Evolutionary conservation across 768 basidiomycete species (phyloP), one percentile per base, ranked within the genome.

Genomic region (Bullera alba): DNA sequence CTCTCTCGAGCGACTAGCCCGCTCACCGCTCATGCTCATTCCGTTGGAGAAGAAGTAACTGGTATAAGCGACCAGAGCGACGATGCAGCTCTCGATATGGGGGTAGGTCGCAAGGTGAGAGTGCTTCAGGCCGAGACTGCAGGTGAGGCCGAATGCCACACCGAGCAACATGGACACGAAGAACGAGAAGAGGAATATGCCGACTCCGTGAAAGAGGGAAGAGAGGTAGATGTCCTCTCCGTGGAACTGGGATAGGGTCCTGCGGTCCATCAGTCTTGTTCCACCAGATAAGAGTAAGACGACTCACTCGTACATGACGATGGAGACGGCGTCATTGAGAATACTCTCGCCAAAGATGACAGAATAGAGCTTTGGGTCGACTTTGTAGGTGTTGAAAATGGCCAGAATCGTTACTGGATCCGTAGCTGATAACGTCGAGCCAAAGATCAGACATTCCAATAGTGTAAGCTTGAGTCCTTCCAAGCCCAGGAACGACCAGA

Each of bases 31-130:
- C 87, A 95, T 90, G 38, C 83, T 82, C 32, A 92, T 73, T 4
- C 90, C 92, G 57, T 89, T 99, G n/a, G 89, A 92, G 77, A 99
- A 91, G 77, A 99, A 99, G 75, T 97, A 97, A 76, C 85, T 88
- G 0, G 89, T 95, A 73, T 96, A 96, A 19, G 95, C 93, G 52
- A 85, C 84, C 42, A 99, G 80, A 0, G 91, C 84, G 48, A 96
- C 88, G 28, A 99, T 81, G 71, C 92, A 96, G n/a, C 89, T 85
- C 74, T 96, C 95, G 65, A 97, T 92, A 49, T 84, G 83, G n/a
- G 91, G 90, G 48, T 69, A 74, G 44, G 81, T 79, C 45, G 79
- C 78, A 25, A 97, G 79, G 38, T 86, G 84, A 2, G 89, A 93
- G 72, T 97, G 93, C 70, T 97, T 97, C 71, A 97, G 81, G 59